These are phyloP conservation scores for Apostasia shenzhenica DNA, from an alignment of 106 monocot species.

Conservation along the genomic window DNA sequence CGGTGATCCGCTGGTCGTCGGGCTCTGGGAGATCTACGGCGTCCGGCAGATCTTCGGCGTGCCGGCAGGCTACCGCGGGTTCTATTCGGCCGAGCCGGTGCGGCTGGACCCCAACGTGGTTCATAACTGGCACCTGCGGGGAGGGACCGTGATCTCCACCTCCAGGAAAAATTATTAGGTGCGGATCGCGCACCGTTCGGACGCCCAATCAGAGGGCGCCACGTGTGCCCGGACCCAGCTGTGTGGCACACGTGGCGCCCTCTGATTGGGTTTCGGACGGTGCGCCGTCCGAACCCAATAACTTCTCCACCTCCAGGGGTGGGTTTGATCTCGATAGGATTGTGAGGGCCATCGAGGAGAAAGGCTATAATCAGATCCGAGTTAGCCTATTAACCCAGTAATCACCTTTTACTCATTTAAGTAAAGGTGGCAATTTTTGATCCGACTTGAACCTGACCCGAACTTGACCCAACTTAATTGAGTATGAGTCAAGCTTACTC, in stretches of 20 bases:
- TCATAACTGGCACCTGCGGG: conserved; percentile 69
- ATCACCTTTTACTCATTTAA: no score
- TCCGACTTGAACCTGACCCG: no score
- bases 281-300: no score
- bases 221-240: no score
- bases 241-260: no score
- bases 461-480: no score
- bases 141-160: conserved; percentile 57
- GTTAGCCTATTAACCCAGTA: not conserved
- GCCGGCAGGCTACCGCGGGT: conserved; percentile 61
- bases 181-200: no score
- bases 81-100: conserved; percentile 56
- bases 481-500: no score
- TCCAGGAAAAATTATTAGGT: no score
- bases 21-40: conserved; percentile 72
- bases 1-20: conserved; percentile 81
- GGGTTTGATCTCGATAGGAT: conserved; percentile 78
- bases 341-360: conserved; percentile 51
- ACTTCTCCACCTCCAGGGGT: conserved; percentile 67
- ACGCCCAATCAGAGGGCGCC: no score
- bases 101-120: conserved; percentile 57
- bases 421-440: no score
- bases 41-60: conserved; percentile 67
- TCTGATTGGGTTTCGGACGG: no score
- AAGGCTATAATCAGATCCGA: conserved; percentile 77